Conservation (phyloP, 805 yeast genomes). For the Spathaspora sp. region DNA sequence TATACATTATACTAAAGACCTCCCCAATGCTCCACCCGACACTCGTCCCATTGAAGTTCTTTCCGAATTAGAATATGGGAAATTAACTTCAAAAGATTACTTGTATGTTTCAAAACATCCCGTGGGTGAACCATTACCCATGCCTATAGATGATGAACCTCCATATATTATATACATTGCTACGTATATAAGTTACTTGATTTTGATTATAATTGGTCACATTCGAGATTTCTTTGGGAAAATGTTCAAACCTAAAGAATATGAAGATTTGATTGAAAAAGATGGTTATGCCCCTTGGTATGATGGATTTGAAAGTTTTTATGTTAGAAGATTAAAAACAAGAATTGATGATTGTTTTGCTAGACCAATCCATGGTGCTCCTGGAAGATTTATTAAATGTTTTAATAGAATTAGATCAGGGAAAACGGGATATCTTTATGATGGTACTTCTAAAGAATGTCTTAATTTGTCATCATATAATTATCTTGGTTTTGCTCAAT, state of each 20-base stretch:
- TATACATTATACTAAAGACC: conserved; percentile 10
- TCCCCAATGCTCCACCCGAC: conserved; percentile 40
- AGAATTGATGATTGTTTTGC: conserved; percentile 94
- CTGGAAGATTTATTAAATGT: conserved; percentile 86
- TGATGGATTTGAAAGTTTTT: conserved; percentile 89
- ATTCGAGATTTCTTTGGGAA: conserved; percentile 85
- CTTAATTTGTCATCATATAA: conserved; percentile 88
- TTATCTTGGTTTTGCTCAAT: conserved; percentile 95
- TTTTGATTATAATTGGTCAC: conserved; percentile 86
- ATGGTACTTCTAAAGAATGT: conserved; percentile 75
- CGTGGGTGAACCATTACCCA: conserved; percentile 52
- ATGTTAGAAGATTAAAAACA: conserved; percentile 84
- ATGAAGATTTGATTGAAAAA: conserved; percentile 63
- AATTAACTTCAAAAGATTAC: conserved; percentile 59
- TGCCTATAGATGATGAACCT: conserved; percentile 79
- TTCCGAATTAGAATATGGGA: conserved; percentile 70
- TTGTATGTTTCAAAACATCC: conserved; percentile 60
- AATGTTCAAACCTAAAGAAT: conserved; percentile 61
- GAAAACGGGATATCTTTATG: conserved; percentile 63
- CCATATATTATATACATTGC: conserved; percentile 74
- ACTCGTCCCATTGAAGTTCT: conserved; percentile 25
- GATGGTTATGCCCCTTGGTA: conserved; percentile 97
- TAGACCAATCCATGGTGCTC: conserved; percentile 95
- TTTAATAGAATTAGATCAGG: conserved; percentile 73
- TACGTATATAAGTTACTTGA: conserved; percentile 82